These are phyloP conservation scores for Lipomyces starkeyi DNA, from an alignment of 805 yeast species.

Conservation along the genomic window DNA sequence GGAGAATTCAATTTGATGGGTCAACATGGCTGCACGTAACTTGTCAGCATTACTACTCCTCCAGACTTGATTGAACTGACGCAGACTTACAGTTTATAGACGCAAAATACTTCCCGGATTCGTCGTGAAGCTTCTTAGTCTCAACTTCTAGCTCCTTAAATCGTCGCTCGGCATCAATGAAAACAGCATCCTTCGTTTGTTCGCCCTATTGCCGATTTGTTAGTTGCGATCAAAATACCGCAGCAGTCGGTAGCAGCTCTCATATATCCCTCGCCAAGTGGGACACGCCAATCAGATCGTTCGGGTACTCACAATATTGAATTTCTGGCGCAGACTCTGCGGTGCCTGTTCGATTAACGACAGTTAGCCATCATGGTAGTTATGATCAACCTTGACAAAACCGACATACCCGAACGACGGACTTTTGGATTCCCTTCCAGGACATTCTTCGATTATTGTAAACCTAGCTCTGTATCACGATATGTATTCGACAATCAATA, in stretches of 20 bases:
- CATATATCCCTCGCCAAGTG: background rate
- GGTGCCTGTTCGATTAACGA: constrained; percentile 57
- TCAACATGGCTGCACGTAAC: constrained; percentile 73
- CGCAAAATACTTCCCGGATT: constrained; percentile 84
- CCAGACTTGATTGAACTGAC: background rate
- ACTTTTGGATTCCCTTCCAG: constrained; percentile 40
- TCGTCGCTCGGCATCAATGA: constrained; percentile 93
- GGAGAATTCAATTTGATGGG: constrained; percentile 93
- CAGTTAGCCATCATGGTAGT: background rate
- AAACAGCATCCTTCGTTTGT: constrained; percentile 80
- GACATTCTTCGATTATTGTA: constrained; percentile 30
- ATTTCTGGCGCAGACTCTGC: constrained; percentile 84
- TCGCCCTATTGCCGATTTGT: constrained; percentile 41
- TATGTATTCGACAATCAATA: background rate
- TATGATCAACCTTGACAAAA: background rate
- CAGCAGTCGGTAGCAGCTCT: background rate
- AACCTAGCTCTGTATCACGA: background rate
- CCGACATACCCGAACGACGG: constrained; percentile 35
- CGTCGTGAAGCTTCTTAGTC: constrained; percentile 87
- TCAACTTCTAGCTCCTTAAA: constrained; percentile 90
- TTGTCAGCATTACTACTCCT: constrained; percentile 1
- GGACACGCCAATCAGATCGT: background rate
- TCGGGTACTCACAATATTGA: constrained; percentile 67
- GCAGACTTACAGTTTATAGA: constrained; percentile 74
- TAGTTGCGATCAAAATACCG: background rate